Conservation (phyloP, 495 filamentous ascomycete species). For the Stereocaulon alpinum region DNA sequence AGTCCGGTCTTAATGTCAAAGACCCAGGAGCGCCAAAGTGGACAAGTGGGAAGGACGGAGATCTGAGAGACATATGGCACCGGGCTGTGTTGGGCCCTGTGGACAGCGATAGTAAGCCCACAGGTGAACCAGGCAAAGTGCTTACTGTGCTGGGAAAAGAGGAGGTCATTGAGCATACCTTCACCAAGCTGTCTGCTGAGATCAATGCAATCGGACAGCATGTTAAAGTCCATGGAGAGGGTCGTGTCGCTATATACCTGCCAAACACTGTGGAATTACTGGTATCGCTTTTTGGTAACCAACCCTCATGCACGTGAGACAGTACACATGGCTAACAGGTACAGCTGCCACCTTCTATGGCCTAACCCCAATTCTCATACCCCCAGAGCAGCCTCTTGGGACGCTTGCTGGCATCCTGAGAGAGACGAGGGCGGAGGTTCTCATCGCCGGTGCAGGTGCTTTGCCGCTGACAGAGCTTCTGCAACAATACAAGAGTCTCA, state of each 20-base stretch:
- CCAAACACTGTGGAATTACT: conserved; percentile 90
- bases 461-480: conserved; percentile 68
- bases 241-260: conserved; percentile 78
- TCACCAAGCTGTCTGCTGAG: conserved; percentile 66
- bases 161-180: conserved; percentile 56
- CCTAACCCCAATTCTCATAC: conserved; percentile 69
- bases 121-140: conserved; percentile 62
- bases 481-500: conserved; percentile 55
- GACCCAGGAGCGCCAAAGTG: conserved; percentile 74
- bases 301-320: neutral
- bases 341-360: conserved; percentile 68
- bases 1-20: conserved; percentile 74
- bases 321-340: conserved; percentile 8
- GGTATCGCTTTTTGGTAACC: conserved; percentile 52
- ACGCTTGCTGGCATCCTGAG: conserved; percentile 58
- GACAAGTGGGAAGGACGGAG: conserved; percentile 71
- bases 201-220: conserved; percentile 80
- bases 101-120: conserved; percentile 46
- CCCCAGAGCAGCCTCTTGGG: conserved; percentile 62
- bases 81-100: conserved; percentile 54
- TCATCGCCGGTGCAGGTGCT: conserved; percentile 80
- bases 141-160: conserved; percentile 71
- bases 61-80: conserved; percentile 89
- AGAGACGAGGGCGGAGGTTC: conserved; percentile 59
- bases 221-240: conserved; percentile 54